Percentiles rank a stretch among this genome's conserved stretches.
Conservation (phyloP, 345 rosid species). For the Acer negundo region DNA sequence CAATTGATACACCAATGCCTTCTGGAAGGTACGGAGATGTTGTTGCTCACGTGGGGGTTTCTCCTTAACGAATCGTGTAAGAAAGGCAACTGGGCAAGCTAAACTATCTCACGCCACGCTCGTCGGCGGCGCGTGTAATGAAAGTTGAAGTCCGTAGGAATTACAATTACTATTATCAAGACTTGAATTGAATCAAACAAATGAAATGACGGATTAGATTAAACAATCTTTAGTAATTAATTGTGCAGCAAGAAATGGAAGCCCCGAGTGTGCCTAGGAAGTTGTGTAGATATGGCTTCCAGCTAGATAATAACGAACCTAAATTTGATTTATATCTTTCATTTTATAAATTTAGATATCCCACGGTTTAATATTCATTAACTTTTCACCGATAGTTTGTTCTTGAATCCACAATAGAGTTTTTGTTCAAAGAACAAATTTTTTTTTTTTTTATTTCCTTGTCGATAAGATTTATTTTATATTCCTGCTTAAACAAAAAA, state of each 20-base stretch:
- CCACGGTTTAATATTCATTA: background rate
- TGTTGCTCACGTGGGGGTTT: slow-evolving; percentile 23
- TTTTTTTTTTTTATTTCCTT: too few species aligned
- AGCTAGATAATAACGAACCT: background rate
- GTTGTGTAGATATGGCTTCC: background rate
- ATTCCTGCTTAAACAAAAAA: too few species aligned
- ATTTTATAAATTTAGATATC: background rate
- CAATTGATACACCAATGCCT: background rate
- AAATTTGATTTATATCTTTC: too few species aligned
- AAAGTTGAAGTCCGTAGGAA: background rate
- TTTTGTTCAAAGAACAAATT: too few species aligned
- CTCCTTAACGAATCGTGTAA: slow-evolving; percentile 15
- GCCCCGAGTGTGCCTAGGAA: background rate
- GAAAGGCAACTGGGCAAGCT: background rate
- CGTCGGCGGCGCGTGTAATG: background rate
- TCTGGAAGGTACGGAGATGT: slow-evolving; percentile 23
- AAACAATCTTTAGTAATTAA: background rate
- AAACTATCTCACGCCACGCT: background rate
- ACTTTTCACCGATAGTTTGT: too few species aligned
- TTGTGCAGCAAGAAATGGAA: background rate
- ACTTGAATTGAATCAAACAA: background rate
- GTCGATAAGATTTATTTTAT: too few species aligned
- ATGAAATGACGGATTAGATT: background rate
- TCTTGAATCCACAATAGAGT: too few species aligned
- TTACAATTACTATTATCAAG: too few species aligned